A percentile compares a stretch with the other conserved stretches of the same genome.
phyloP scores from a whole-genome alignment of 2,329 filamentous ascomycete genomes.

The Fusarium robinianum region DNA sequence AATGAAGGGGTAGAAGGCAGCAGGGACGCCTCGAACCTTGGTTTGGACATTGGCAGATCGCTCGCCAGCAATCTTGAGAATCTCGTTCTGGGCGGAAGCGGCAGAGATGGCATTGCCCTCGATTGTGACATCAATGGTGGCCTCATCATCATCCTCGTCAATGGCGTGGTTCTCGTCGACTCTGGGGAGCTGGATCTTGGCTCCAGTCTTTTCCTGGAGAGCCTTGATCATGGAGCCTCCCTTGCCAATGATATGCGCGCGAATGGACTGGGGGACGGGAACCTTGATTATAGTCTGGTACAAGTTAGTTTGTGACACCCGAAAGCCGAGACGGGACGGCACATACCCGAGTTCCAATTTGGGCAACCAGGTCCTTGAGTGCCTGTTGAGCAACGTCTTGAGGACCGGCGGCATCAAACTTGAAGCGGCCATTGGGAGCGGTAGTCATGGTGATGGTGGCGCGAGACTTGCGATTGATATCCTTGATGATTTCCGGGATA shows the following conservation, averaged over 20 bases:
- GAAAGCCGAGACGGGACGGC: neutral
- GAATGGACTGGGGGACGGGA: conserved; percentile 79
- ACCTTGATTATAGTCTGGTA: conserved; percentile 66
- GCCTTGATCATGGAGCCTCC: conserved; percentile 88
- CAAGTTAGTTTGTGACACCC: conserved; percentile 27
- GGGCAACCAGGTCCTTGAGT: conserved; percentile 83
- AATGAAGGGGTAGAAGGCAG: conserved; percentile 95
- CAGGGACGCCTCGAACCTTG: conserved; percentile 80
- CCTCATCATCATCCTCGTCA: conserved; percentile 77
- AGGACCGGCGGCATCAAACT: conserved; percentile 85
- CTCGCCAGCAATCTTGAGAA: conserved; percentile 86
- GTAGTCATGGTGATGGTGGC: conserved; percentile 79
- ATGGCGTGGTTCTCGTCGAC: conserved; percentile 64
- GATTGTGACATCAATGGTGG: conserved; percentile 81
- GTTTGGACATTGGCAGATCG: conserved; percentile 80
- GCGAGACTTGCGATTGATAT: conserved; percentile 90
- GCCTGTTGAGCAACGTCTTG: conserved; percentile 84
- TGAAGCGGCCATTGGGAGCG: conserved; percentile 71
- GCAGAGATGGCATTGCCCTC: conserved; percentile 91
- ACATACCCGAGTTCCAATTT: conserved; percentile 82
- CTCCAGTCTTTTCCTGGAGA: conserved; percentile 86
- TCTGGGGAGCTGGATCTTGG: conserved; percentile 87
- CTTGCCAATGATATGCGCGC: conserved; percentile 91
- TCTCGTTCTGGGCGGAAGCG: conserved; percentile 79
- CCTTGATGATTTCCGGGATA: conserved; percentile 80